A percentile compares a stretch with the other conserved stretches of the same genome.
These are phyloP conservation scores for Yarrowia hollandica DNA, from an alignment of 805 yeast genomes.

Conservation along the genomic window DNA sequence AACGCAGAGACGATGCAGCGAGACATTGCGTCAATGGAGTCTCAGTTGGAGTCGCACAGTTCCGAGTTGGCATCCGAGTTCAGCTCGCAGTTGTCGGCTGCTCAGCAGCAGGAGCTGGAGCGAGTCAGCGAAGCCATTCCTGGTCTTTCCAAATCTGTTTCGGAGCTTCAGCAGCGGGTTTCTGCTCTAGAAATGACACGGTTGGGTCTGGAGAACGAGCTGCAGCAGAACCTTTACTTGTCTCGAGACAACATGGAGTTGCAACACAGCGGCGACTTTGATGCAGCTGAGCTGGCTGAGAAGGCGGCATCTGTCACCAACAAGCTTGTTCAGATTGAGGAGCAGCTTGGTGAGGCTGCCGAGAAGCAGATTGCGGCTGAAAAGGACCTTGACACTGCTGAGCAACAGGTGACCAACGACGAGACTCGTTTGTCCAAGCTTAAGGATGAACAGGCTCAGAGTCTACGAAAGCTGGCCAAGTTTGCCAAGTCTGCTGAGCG, in stretches of 20 bases:
- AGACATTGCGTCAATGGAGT: constrained; percentile 35
- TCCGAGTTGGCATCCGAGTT: constrained; percentile 58
- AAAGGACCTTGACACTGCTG: neutral
- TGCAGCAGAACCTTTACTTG: constrained; percentile 59
- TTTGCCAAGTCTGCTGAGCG: constrained; percentile 67
- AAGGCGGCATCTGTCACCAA: neutral
- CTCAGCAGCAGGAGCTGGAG: constrained; percentile 46
- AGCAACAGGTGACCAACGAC: constrained; percentile 35
- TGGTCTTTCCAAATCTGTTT: constrained; percentile 43
- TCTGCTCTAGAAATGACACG: constrained; percentile 46
- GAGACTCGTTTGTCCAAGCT: constrained; percentile 50
- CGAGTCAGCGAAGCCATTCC: constrained; percentile 40
- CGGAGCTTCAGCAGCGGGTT: constrained; percentile 46
- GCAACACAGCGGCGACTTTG: constrained; percentile 31
- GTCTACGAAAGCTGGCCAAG: constrained; percentile 58
- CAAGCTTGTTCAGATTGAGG: constrained; percentile 33
- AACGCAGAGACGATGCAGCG: constrained; percentile 31
- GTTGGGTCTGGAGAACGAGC: constrained; percentile 52
- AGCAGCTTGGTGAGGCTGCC: constrained; percentile 38
- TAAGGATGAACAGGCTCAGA: constrained; percentile 56
- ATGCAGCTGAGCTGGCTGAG: constrained; percentile 31
- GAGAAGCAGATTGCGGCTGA: constrained; percentile 29
- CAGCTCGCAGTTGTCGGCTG: constrained; percentile 50
- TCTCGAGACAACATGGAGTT: constrained; percentile 46
- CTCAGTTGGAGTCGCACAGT: constrained; percentile 48